Percentiles rank a stretch among this genome's conserved stretches.
These are phyloP conservation scores for Chondrus crispus DNA, from an alignment of 23 red algal genomes.

Conservation along the genomic window DNA sequence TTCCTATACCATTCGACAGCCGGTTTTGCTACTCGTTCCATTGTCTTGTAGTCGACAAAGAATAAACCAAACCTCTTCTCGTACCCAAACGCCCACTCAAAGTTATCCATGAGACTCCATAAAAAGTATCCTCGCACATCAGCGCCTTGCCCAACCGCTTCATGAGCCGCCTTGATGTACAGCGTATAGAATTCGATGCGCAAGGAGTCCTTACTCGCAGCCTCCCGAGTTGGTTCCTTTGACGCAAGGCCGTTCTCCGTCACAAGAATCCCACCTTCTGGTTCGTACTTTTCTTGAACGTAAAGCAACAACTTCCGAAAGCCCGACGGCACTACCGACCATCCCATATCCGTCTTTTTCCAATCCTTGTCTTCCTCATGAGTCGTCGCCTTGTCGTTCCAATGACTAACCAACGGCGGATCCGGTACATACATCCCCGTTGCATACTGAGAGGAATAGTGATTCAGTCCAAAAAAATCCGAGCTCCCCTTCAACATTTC, in stretches of 20 bases:
- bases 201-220: not conserved
- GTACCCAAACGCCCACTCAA: constrained; percentile 71
- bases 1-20: constrained; percentile 56
- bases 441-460: constrained; percentile 52
- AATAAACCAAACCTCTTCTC: constrained; percentile 55
- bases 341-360: constrained; percentile 69
- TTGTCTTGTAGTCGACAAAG: constrained; percentile 55
- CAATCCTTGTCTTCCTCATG: not conserved
- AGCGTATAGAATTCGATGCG: constrained; percentile 26
- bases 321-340: constrained; percentile 64
- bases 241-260: constrained; percentile 67
- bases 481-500: constrained; percentile 45
- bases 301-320: constrained; percentile 36
- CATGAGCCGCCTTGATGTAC: constrained; percentile 50
- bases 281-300: constrained; percentile 41
- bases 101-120: constrained; percentile 69
- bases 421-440: too few species aligned
- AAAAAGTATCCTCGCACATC: constrained; percentile 58
- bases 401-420: not conserved
- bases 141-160: constrained; percentile 26
- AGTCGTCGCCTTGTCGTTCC: not conserved
- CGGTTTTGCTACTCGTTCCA: constrained; percentile 44
- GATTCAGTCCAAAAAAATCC: constrained; percentile 67
- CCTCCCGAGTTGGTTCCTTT: constrained; percentile 5
- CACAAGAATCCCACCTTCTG: constrained; percentile 48